A percentile compares a stretch with the other conserved stretches of the same genome.
Conservation (phyloP, 2,329 filamentous ascomycete genomes). For the Fusarium citri region DNA sequence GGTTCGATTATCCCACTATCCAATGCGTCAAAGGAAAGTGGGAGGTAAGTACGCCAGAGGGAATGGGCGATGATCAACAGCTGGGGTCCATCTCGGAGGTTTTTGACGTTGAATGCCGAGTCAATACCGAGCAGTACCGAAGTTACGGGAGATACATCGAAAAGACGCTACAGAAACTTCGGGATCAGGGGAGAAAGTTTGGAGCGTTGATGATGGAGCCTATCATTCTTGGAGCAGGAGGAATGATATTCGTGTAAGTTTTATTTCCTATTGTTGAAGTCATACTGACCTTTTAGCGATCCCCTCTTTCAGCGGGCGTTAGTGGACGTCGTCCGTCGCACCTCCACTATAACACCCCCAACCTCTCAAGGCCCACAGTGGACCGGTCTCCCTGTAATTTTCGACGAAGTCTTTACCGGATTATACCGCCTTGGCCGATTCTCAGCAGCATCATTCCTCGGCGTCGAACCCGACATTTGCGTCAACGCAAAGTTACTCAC, state of each 20-base stretch:
- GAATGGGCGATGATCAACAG: slow-evolving; percentile 54
- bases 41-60: slow-evolving; percentile 68
- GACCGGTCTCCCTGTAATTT: slow-evolving; percentile 81
- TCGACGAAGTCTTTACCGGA: slow-evolving; percentile 90
- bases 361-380: slow-evolving; percentile 57
- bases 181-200: slow-evolving; percentile 71
- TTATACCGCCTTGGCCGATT: slow-evolving; percentile 83
- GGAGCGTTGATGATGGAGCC: slow-evolving; percentile 85
- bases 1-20: slow-evolving; percentile 83
- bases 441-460: slow-evolving; percentile 76
- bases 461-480: slow-evolving; percentile 76
- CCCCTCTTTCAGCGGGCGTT: slow-evolving; percentile 83
- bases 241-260: slow-evolving; percentile 82
- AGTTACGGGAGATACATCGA: slow-evolving; percentile 71
- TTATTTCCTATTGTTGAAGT: neutral
- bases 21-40: slow-evolving; percentile 74
- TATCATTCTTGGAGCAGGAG: slow-evolving; percentile 82
- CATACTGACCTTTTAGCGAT: slow-evolving; percentile 63
- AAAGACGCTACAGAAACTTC: slow-evolving; percentile 63
- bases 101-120: slow-evolving; percentile 68
- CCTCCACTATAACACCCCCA: slow-evolving; percentile 34
- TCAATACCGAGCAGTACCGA: slow-evolving; percentile 57
- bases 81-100: slow-evolving; percentile 65
- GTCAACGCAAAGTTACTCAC: slow-evolving; percentile 88
- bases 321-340: slow-evolving; percentile 72